Base-by-base conservation (phyloP, 345 rosid species). In the Populus davidiana region DNA sequence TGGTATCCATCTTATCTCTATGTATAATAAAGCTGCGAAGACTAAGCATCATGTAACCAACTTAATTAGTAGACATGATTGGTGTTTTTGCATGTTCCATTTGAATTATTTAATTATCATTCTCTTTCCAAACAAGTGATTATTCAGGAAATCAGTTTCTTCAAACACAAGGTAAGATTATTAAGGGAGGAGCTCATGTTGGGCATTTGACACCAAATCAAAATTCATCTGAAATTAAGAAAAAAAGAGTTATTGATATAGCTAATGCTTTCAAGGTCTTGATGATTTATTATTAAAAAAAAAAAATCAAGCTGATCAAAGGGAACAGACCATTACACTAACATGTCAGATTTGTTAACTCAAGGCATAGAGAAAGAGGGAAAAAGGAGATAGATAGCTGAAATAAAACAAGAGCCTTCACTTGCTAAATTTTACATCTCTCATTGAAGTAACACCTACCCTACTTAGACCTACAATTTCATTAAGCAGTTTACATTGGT, bases 21-120 rank as follows among this genome's bases (percentile, higher is more conserved):
- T 70, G 71, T 85, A 82, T 81, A 62, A 89, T 82, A 87, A 85
- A 70, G 63, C 62, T 65, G 47, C 72, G 81, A 39, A 78, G 68
- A 68, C 35, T 44, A 41, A 38, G 43, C 73, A 66, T 66, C 68
- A 52, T 76, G 83, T 74, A 76, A 79, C 61, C 67, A 80, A 74
- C 71, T 33, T 50, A 70, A 68, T 75, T 59, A 67, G 65, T 59
- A 74, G n/a, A 49, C 29, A 2, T 39, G 41, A 41, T 69, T 80
- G 70, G 47, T 12, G 31, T 41, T 21, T 68, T 59, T 17, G 64
- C 35, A 12, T 39, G 74, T 73, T 74, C 69, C 64, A 75, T 36
- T 64, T 39, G 20, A 75, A 35, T 79, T 64, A 33, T 65, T 36
- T 31, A 35, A 47, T 11, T 49, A 68, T 73, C 21, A 2, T 35